These are phyloP conservation scores for Prunus armeniaca DNA, from an alignment of 306 rosid species.

Conservation along the genomic window DNA sequence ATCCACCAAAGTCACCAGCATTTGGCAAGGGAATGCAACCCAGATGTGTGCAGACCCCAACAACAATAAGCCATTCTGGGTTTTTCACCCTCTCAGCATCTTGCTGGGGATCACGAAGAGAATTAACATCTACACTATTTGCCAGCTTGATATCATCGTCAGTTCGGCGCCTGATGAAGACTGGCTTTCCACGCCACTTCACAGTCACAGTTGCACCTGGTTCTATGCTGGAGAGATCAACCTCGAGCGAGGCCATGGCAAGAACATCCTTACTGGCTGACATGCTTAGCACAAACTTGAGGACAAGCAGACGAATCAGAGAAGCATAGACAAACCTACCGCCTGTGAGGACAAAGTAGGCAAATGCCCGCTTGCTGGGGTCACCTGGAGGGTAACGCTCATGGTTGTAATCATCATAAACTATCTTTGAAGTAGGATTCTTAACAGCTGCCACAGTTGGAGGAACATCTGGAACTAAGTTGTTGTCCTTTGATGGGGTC, in stretches of 20 bases:
- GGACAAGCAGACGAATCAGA: constrained; percentile 68
- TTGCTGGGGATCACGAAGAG: constrained; percentile 79
- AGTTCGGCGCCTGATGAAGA: constrained; percentile 82
- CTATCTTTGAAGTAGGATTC: constrained; percentile 72
- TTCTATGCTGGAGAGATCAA: constrained; percentile 82
- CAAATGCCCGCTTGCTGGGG: constrained; percentile 93
- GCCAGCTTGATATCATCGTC: constrained; percentile 74
- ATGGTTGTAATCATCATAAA: constrained; percentile 69
- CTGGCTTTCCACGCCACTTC: constrained; percentile 93
- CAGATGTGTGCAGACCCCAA: constrained; percentile 87
- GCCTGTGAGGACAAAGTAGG: constrained; percentile 77
- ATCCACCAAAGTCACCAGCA: constrained; percentile 86
- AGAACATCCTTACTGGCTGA: constrained; percentile 93
- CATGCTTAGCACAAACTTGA: constrained; percentile 85
- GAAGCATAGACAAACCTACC: constrained; percentile 87
- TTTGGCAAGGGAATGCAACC: constrained; percentile 93
- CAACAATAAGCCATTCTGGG: constrained; percentile 81
- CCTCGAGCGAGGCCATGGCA: constrained; percentile 82
- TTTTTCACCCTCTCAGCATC: constrained; percentile 71
- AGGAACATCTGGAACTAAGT: constrained; percentile 48
- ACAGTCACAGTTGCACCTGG: constrained; percentile 79
- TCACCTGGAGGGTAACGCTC: constrained; percentile 82
- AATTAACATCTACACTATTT: constrained; percentile 62
- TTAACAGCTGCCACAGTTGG: constrained; percentile 64
- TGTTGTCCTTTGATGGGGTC: constrained; percentile 42